Percentiles rank a stretch among this genome's conserved stretches.
Conservation (phyloP, 345 rosid species). For the Anacardium occidentale region DNA sequence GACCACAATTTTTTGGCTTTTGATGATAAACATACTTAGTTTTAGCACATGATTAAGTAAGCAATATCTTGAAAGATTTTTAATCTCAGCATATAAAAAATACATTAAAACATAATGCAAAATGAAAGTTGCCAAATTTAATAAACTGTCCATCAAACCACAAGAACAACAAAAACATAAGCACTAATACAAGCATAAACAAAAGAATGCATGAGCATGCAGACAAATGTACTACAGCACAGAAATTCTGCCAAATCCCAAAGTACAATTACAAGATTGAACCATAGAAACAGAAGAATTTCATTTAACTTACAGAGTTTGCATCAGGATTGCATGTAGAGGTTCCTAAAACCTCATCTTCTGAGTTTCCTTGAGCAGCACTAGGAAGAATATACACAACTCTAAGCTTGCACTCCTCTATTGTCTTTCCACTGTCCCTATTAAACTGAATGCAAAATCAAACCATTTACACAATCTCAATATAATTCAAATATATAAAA, state of each 20-base stretch:
- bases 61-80: not conserved
- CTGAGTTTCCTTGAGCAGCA: slow-evolving; percentile 51
- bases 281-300: not conserved
- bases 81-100: not conserved
- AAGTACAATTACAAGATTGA: not conserved
- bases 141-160: not conserved
- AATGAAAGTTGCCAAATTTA: not conserved
- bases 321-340: slow-evolving; percentile 49
- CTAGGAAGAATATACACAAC: slow-evolving; percentile 61
- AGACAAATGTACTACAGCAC: not conserved
- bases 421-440: slow-evolving; percentile 62
- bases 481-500: not conserved
- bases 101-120: not conserved
- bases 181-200: not conserved
- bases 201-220: not conserved
- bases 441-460: slow-evolving; percentile 51
- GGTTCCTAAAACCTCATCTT: slow-evolving; percentile 46
- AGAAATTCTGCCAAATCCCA: slow-evolving; percentile 6
- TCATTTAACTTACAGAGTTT: slow-evolving; percentile 54
- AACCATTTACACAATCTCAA: slow-evolving; percentile 11
- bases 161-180: not conserved
- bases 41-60: not conserved
- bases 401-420: slow-evolving; percentile 85
- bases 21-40: too few species aligned
- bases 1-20: not conserved